Evolutionary conservation across 202 grass and related monocot species (phyloP), one percentile per base, ranked within the genome.

Genomic region (Schoenoplectus triqueter): DNA sequence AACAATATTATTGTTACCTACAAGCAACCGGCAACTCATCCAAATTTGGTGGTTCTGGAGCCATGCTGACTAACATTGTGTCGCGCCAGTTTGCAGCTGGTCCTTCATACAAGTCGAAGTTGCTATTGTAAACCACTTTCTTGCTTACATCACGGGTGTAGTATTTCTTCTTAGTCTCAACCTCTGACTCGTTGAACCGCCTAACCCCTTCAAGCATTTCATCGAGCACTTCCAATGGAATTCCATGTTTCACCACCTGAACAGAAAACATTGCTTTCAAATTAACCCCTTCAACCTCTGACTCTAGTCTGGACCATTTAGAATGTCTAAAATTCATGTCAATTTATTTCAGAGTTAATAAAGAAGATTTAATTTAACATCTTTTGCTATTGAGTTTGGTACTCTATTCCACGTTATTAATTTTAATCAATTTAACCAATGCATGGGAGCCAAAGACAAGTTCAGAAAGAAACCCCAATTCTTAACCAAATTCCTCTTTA

Each of bases 201-300:
- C 40, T 14, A 54, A 78, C 61, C 1, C 82, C 68, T 0, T 69
- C 60, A 22, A 90, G 50, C 89, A 71, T 82, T 48, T 81, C 77
- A 46, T 86, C 40, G 47, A 90, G 69, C 76, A 69, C 66, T 13
- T 48, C 39, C 14, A 1, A 17, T 0, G 82, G 44, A 2, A 50
- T 41, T 56, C 82, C 89, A 19, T 90, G 85, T 42, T 90, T 86
- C 17, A 90, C 74, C 40, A 87, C 76, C 60, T 84, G 59, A 64
- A 87, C 67, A 73, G 57, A 87, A 6, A 85, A 7, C 45, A 47
- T 47, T 47, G 45, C 5, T 47, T 4, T 47, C 45, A 47, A 6
- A 47, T 47, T 3, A 6, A 31, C 31, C 31, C 31, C 31, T 31
- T 31, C 31, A 31, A 31, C 31, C 31, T 31, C 31, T 31, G 31